Conservation (phyloP, 192 early-diverging fungal genomes). For the Funneliformis mosseae region DNA sequence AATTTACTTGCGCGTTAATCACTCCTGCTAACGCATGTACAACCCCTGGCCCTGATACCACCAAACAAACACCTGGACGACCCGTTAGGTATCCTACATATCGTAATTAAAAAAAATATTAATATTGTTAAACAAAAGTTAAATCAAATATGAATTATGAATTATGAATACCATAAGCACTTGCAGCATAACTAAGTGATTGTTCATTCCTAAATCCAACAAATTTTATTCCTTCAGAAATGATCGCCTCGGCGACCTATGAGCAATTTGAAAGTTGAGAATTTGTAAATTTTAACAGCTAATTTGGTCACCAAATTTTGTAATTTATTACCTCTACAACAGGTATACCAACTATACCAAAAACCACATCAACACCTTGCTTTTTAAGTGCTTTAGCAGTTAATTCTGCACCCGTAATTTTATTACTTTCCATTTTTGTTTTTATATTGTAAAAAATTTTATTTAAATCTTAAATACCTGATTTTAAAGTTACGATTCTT, state of each 20-base stretch:
- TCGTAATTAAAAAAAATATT: background rate
- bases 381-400: conserved; percentile 60
- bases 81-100: conserved; percentile 56
- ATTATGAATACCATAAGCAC: conserved; percentile 47
- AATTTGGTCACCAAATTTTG: background rate
- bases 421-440: background rate
- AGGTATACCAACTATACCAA: conserved; percentile 80
- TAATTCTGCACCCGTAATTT: conserved; percentile 58
- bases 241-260: conserved; percentile 69
- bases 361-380: conserved; percentile 64
- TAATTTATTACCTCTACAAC: conserved; percentile 58
- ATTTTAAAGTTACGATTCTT: too few relatives aligned
- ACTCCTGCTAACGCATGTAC: conserved; percentile 72
- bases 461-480: too few relatives aligned
- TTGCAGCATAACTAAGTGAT: conserved; percentile 72
- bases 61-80: conserved; percentile 66
- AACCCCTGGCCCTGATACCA: conserved; percentile 73
- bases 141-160: background rate
- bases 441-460: too few relatives aligned
- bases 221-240: conserved; percentile 66
- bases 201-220: conserved; percentile 78
- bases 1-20: conserved; percentile 69
- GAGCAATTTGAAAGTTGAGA: too few relatives aligned
- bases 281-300: too few relatives aligned
- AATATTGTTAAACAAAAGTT: conserved; percentile 7